A percentile compares a stretch with the other conserved stretches of the same genome.
Evolutionary conservation across 2,329 filamentous ascomycete species (phyloP).

Genomic region (Colletotrichum siamense): DNA sequence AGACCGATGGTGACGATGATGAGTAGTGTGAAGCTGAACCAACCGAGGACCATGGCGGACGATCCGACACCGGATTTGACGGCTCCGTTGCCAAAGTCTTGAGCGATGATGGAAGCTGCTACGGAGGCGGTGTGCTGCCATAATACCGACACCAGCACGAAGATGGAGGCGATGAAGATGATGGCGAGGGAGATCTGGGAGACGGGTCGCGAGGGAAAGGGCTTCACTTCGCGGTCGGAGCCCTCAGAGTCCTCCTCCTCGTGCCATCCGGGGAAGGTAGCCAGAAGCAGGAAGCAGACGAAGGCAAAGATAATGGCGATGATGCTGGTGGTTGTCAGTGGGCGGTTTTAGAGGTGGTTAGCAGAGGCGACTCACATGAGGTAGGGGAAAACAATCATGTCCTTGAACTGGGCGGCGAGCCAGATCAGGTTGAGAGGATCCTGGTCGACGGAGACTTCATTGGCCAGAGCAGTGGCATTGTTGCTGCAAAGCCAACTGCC

Average conservation of each 20-base stretch:
- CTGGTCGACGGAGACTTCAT: constrained; percentile 87
- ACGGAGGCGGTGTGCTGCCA: constrained; percentile 98
- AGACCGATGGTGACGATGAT: constrained; percentile 96
- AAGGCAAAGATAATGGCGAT: constrained; percentile 98
- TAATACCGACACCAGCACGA: constrained; percentile 75
- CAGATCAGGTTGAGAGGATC: constrained; percentile 97
- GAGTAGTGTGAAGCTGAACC: constrained; percentile 93
- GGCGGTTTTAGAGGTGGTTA: not conserved
- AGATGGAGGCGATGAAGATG: constrained; percentile 80
- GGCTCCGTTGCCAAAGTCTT: constrained; percentile 90
- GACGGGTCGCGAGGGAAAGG: constrained; percentile 90
- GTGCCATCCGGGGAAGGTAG: constrained; percentile 97
- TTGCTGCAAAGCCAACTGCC: constrained; percentile 95
- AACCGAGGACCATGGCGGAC: constrained; percentile 94
- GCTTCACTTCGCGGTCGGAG: constrained; percentile 88
- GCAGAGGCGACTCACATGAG: constrained; percentile 71
- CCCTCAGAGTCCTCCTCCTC: constrained; percentile 84
- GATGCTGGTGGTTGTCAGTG: constrained; percentile 64
- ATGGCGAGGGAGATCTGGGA: constrained; percentile 92
- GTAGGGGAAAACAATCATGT: constrained; percentile 98
- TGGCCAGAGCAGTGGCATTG: constrained; percentile 92
- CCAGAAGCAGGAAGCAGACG: constrained; percentile 91
- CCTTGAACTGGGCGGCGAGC: constrained; percentile 96
- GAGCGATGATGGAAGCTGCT: constrained; percentile 89
- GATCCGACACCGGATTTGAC: constrained; percentile 90